A percentile compares a stretch with the other conserved stretches of the same genome.
These are phyloP conservation scores for Aspergillus hancockii DNA, from an alignment of 495 filamentous ascomycete species.

Conservation along the genomic window DNA sequence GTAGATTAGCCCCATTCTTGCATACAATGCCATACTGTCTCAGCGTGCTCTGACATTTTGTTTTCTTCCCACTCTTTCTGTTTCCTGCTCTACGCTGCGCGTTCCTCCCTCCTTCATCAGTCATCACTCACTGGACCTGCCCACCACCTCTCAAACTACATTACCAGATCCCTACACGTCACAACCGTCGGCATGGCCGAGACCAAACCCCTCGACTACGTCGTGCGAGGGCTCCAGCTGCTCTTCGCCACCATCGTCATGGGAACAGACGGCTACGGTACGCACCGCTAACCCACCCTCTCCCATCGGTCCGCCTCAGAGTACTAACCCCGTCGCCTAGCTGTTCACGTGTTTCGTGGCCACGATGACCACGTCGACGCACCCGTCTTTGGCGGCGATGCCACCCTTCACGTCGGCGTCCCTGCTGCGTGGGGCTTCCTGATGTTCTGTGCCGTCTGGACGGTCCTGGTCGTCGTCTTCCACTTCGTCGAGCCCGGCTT, in stretches of 20 bases:
- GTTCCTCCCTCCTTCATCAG: too few species aligned
- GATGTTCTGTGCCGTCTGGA: conserved; percentile 32
- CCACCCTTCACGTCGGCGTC: conserved; percentile 27
- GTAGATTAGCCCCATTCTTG: not conserved
- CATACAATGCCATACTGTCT: not conserved
- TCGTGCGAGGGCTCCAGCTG: conserved; percentile 31
- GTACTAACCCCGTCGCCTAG: conserved; percentile 27
- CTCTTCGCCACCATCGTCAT: conserved; percentile 32
- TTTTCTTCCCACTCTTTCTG: not conserved
- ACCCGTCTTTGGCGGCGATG: conserved; percentile 24
- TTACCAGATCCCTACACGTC: not conserved
- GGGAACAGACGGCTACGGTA: conserved; percentile 32
- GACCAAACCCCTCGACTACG: conserved; percentile 23
- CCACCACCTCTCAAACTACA: not conserved
- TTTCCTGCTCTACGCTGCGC: too few species aligned
- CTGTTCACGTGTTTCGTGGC: conserved; percentile 29
- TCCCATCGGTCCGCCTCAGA: conserved; percentile 13
- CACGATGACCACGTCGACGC: conserved; percentile 24
- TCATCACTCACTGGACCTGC: too few species aligned
- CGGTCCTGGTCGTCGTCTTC: conserved; percentile 25
- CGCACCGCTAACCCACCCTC: conserved; percentile 18
- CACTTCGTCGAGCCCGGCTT: conserved; percentile 22
- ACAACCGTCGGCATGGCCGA: conserved; percentile 14
- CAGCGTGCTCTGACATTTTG: not conserved
- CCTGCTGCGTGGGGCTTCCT: conserved; percentile 32